Percentiles rank a stretch among this genome's conserved stretches.
Evolutionary conservation across 345 rosid genomes (phyloP).

Genomic region (Murraya paniculata): DNA sequence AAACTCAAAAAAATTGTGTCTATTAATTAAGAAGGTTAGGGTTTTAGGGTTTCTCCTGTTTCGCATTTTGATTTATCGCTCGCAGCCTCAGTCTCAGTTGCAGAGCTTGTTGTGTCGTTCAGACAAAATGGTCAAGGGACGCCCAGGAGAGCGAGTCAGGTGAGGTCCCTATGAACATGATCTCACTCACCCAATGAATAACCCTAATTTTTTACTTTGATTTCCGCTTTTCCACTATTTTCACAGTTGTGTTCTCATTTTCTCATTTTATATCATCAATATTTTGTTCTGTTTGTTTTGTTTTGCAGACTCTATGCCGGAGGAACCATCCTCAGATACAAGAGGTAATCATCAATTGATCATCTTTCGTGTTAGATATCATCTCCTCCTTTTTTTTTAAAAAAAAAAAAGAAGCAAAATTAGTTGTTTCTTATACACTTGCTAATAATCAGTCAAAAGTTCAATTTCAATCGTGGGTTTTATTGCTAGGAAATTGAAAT

Average conservation of each 20-base stretch:
- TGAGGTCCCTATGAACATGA: constrained; percentile 40
- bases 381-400: too few species aligned
- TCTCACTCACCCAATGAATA: too few species aligned
- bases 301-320: constrained; percentile 71
- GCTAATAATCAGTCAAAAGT: neutral
- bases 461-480: neutral
- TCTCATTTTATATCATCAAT: neutral
- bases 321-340: constrained; percentile 81
- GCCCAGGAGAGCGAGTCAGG: constrained; percentile 97
- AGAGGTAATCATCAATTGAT: constrained; percentile 40
- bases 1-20: too few species aligned
- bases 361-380: neutral
- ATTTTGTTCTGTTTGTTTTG: neutral
- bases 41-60: constrained; percentile 1
- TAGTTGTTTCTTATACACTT: neutral
- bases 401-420: too few species aligned
- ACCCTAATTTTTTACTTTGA: too few species aligned
- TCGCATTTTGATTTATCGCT: neutral
- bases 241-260: neutral
- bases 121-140: constrained; percentile 78
- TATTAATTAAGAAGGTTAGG: neutral
- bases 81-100: neutral
- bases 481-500: neutral
- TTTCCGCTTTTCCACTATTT: neutral
- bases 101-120: neutral